Percentiles rank a stretch among this genome's conserved stretches.
Conservation (phyloP, 805 yeast species). For the Cyberlindnera americana region DNA sequence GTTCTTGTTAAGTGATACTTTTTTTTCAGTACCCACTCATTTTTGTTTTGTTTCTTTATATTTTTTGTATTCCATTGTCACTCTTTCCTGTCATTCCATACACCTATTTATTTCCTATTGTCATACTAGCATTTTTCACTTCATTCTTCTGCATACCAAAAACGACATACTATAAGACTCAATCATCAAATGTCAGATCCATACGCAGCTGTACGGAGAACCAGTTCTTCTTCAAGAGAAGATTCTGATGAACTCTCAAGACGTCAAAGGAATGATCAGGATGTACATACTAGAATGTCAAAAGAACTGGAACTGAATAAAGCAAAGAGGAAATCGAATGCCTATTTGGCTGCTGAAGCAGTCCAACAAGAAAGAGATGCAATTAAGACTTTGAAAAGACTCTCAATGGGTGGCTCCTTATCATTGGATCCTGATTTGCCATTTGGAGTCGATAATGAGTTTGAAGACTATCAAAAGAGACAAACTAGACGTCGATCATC, state of each 20-base stretch:
- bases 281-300: constrained; percentile 1
- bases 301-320: constrained; percentile 2
- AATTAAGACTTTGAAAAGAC: constrained; percentile 68
- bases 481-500: constrained; percentile 19
- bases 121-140: too few relatives aligned
- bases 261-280: constrained; percentile 2
- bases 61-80: too few relatives aligned
- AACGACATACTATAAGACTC: too few relatives aligned
- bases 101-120: too few relatives aligned
- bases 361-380: constrained; percentile 71
- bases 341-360: constrained; percentile 66
- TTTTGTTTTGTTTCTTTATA: too few relatives aligned
- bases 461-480: constrained; percentile 27
- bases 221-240: background rate
- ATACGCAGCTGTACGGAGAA: constrained; percentile 3
- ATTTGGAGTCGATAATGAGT: constrained; percentile 31
- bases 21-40: too few relatives aligned
- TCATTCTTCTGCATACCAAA: background rate
- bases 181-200: constrained; percentile 2
- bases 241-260: background rate
- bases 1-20: too few relatives aligned
- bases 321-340: constrained; percentile 40
- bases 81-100: too few relatives aligned
- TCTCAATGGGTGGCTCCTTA: constrained; percentile 57
- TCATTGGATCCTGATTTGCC: constrained; percentile 71